These are phyloP conservation scores for Fusarium setosum DNA, from an alignment of 2,329 filamentous ascomycete genomes.

Conservation along the genomic window DNA sequence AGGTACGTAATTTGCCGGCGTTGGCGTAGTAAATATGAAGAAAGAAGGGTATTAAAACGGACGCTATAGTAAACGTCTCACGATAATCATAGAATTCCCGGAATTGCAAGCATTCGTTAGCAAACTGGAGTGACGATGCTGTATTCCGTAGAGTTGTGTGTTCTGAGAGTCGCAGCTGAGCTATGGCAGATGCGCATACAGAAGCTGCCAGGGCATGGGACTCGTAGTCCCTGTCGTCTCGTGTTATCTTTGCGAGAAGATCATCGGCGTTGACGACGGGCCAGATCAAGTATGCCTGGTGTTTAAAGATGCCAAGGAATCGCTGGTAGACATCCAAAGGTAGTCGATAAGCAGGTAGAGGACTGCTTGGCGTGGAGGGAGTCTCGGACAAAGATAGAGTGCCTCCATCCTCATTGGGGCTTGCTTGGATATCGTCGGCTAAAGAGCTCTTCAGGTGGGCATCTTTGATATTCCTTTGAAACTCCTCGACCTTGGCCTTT, in stretches of 20 bases:
- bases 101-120: conserved; percentile 26
- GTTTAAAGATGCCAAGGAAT: conserved; percentile 36
- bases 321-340: conserved; percentile 33
- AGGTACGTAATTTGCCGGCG: conserved; percentile 41
- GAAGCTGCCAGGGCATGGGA: conserved; percentile 39
- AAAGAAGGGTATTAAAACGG: conserved; percentile 42
- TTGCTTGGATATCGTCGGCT: not conserved
- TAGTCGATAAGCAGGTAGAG: conserved; percentile 20
- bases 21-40: conserved; percentile 45
- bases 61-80: conserved; percentile 31
- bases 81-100: conserved; percentile 40
- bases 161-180: conserved; percentile 40
- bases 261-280: conserved; percentile 38
- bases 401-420: not conserved
- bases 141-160: conserved; percentile 27
- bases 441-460: not conserved
- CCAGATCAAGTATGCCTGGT: conserved; percentile 36
- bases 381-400: not conserved
- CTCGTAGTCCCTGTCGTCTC: conserved; percentile 30
- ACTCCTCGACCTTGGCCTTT: conserved; percentile 25
- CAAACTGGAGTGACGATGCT: conserved; percentile 28
- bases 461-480: conserved; percentile 27
- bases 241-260: conserved; percentile 24
- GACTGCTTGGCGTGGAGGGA: not conserved
- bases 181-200: conserved; percentile 42